phyloP scores from a whole-genome alignment of 371 early-diverging fungal species.

The Mucor irregularis region DNA sequence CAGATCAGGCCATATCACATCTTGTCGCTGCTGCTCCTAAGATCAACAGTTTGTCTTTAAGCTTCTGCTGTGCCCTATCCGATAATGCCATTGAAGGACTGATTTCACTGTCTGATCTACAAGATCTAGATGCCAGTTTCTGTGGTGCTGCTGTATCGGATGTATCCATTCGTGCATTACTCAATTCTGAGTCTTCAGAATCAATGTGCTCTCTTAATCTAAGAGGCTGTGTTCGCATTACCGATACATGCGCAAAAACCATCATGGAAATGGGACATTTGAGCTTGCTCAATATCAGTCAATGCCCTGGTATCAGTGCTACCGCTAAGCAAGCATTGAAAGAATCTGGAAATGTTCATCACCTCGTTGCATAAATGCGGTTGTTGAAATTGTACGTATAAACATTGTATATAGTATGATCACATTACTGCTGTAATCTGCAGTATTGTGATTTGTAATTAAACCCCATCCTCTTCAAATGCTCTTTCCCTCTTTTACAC shows the following conservation, averaged over 20 bases:
- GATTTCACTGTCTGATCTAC: slow-evolving; percentile 43
- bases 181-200: slow-evolving; percentile 8
- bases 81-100: slow-evolving; percentile 60
- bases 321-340: slow-evolving; percentile 16
- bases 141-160: slow-evolving; percentile 82
- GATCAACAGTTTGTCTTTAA: slow-evolving; percentile 58
- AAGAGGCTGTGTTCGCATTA: slow-evolving; percentile 68
- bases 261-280: slow-evolving; percentile 21
- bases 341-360: slow-evolving; percentile 10
- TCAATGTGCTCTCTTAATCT: slow-evolving; percentile 15
- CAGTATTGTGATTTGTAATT: no score
- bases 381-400: neutral
- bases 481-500: no score
- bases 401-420: neutral
- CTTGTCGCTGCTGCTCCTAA: slow-evolving; percentile 79
- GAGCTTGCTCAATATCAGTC: slow-evolving; percentile 28
- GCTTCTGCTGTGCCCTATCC: slow-evolving; percentile 82
- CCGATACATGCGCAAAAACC: slow-evolving; percentile 51
- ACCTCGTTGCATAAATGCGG: slow-evolving; percentile 14
- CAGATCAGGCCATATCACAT: slow-evolving; percentile 63
- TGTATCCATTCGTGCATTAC: slow-evolving; percentile 46
- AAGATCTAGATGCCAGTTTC: slow-evolving; percentile 66
- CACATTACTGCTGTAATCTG: neutral
- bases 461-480: no score
- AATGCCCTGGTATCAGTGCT: slow-evolving; percentile 29